Percentiles rank a stretch among this genome's conserved stretches.
phyloP scores from a whole-genome alignment of 306 rosid genomes.

The Citrullus colocynthis region DNA sequence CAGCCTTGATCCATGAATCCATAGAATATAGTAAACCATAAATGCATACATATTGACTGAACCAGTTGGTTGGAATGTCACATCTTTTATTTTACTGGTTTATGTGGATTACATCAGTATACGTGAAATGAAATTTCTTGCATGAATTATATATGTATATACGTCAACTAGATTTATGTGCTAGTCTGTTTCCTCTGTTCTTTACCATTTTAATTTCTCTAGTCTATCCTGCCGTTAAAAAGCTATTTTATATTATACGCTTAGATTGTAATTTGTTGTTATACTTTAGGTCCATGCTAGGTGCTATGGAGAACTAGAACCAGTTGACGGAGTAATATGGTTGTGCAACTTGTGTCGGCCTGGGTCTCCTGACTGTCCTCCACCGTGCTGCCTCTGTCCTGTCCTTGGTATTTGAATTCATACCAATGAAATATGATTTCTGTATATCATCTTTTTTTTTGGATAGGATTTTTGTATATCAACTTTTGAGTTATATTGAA shows the following conservation, averaged over 20 bases:
- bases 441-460: neutral
- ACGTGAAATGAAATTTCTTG: neutral
- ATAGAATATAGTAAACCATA: neutral
- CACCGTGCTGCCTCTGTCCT: constrained; percentile 94
- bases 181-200: neutral
- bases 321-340: constrained; percentile 84
- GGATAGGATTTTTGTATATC: neutral
- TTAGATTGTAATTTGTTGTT: neutral
- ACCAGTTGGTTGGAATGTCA: neutral
- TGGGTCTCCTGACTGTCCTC: constrained; percentile 56
- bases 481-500: constrained; percentile 9
- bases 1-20: neutral
- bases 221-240: neutral
- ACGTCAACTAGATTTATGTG: neutral
- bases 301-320: constrained; percentile 94
- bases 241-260: neutral
- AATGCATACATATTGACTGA: neutral
- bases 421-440: neutral
- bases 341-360: constrained; percentile 90
- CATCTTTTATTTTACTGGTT: neutral
- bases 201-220: neutral
- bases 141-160: neutral
- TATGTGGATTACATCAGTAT: neutral
- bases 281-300: constrained; percentile 76
- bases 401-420: constrained; percentile 54